These are phyloP conservation scores for Caryopteris hybrid DNA, from an alignment of 305 asterid species.

Conservation along the genomic window DNA sequence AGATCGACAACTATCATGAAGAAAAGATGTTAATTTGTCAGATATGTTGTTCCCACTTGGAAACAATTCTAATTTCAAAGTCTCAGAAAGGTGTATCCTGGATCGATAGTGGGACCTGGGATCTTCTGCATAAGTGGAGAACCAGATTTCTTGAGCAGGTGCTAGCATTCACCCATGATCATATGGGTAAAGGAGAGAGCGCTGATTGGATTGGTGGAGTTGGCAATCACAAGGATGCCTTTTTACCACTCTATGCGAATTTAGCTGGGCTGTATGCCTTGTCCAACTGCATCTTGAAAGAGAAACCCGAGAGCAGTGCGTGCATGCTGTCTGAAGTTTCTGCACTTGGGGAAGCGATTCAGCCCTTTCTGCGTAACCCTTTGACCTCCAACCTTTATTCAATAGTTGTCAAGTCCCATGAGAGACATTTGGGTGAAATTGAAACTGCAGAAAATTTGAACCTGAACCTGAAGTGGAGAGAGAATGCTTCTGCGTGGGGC, in stretches of 20 bases:
- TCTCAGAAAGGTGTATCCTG: conserved; percentile 16
- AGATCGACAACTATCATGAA: conserved; percentile 94
- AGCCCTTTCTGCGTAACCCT: conserved; percentile 70
- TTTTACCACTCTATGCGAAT: conserved; percentile 74
- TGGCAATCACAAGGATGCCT: conserved; percentile 90
- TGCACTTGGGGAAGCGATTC: conserved; percentile 49
- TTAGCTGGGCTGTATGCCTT: conserved; percentile 58
- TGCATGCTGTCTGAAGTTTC: conserved; percentile 45
- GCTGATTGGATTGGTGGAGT: conserved; percentile 82
- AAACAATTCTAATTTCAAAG: conserved; percentile 41
- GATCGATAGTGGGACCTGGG: conserved; percentile 25
- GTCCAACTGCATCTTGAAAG: conserved; percentile 53
- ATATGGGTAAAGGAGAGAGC: conserved; percentile 33
- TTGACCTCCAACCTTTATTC: conserved; percentile 50
- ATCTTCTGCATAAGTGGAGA: conserved; percentile 63
- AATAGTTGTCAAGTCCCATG: conserved; percentile 48
- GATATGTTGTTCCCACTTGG: conserved; percentile 78
- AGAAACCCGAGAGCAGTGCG: conserved; percentile 29
- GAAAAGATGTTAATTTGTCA: conserved; percentile 80
- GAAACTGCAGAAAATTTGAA: conserved; percentile 14
- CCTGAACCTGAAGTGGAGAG: conserved; percentile 27
- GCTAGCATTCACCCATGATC: conserved; percentile 40
- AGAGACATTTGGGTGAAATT: conserved; percentile 35
- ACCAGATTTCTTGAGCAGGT: conserved; percentile 50
- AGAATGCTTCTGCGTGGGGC: conserved; percentile 47